Base-by-base conservation (phyloP, 495 filamentous ascomycete species). In the Annulohypoxylon stygium region DNA sequence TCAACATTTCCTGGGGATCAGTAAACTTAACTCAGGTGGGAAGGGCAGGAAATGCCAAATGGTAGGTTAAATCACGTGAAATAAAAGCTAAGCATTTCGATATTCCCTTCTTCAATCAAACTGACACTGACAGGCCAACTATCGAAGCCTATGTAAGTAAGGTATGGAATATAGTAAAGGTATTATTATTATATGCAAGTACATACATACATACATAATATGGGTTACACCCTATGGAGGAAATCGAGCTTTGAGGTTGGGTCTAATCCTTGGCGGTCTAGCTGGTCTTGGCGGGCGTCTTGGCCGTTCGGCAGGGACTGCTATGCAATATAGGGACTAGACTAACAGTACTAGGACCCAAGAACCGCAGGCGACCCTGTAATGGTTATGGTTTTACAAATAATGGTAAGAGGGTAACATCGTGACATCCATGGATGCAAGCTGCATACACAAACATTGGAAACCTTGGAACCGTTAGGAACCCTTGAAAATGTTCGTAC, bases 351-450 rank as follows among this genome's bases (percentile, higher is more conserved):
- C 43, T n/a, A 7, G 43, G 43, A 54, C 47, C 65, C 63, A 61
- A 61, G 62, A 61, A 47, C 39, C 58, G 33, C 57, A 67, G 51
- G 55, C 55, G 65, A 18, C 34, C 72, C 72, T 70, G 67, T 70
- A 12, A 68, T 75, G 72, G 57, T 64, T 70, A 63, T 65, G 63
- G 72, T 75, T 75, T 75, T 75, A 75, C 72, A 75, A 75, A 75
- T 75, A 75, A 71, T 69, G 65, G 70, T 73, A 69, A 61, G 66
- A 55, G 67, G 62, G 71, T 74, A 58, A 62, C 67, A 67, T 74
- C 50, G 39, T 54, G 14, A 51, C 48, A 26, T 30, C 30, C 30
- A 30, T 30, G 30, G 30, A 30, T 26, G 48, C 26, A 33, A 55
- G 20, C 23, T 55, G 26, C 51, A 55, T 57, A 57, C 53, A 37